Base-by-base conservation (phyloP, 2,329 filamentous ascomycete genomes). In the Aureobasidium sp. region DNA sequence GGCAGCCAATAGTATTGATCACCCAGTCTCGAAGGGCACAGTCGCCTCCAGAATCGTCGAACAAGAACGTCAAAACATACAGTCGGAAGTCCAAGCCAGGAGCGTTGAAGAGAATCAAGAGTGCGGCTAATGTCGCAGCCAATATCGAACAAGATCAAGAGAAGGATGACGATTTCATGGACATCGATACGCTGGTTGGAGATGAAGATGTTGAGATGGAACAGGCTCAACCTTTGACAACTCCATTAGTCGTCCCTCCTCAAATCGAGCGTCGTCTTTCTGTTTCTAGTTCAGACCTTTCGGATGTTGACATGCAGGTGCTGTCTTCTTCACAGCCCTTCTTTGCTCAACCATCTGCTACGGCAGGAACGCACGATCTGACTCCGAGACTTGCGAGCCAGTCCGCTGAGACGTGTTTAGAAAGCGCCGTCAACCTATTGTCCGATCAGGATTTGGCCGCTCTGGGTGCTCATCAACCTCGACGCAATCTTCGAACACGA, bases 401-500 rank as follows among this genome's bases (percentile, higher is more conserved):
- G 10, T 19, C 45, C 11, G 45, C 19, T 3, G 19, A 16, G 17
- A 11, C 21, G 4, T n/a, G 34, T 12, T 39, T 42, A 2, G 21
- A 42, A 29, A 37, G 17, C 19, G 37, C 47, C 14, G 25, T 34
- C 17, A 17, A 30, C 17, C 35, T 38, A 16, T 12, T 35, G 12
- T 29, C 35, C 14, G 50, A 56, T 10, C 25, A 45, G 5, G 22
- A 53, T 25, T 16, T 49, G 21, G 40, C 44, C 38, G 25, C 12
- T 12, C 27, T 42, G 24, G 52, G 51, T 24, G 57, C 53, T 22
- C 32, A 49, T 4, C 45, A 38, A 30, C 50, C 51, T 8, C 54
- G 57, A 44, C 60, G 72, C 35, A 68, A 63, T 7, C 64, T 76
- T 19, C 66, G 74, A n/a, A 62, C 70, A 40, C 64, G 74, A 8